Percentiles rank a stretch among this genome's conserved stretches.
Conservation (phyloP, 306 rosid genomes). For the Lablab purpureus region DNA sequence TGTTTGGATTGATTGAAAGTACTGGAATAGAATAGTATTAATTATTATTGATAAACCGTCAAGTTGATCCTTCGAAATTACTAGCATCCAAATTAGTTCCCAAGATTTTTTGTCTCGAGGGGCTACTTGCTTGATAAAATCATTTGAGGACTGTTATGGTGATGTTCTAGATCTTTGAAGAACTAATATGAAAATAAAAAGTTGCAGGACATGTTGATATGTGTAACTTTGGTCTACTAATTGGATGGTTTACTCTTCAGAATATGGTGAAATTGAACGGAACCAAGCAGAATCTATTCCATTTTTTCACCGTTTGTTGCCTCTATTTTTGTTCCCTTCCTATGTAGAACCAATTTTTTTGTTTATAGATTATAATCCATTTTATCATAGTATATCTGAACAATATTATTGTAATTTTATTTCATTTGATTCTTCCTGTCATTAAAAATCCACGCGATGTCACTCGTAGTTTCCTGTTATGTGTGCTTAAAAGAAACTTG, state of each 20-base stretch:
- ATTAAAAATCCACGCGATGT: neutral
- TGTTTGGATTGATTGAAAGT: neutral
- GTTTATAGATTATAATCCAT: neutral
- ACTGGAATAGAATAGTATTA: neutral
- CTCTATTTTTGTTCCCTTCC: neutral
- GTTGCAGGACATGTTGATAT: neutral
- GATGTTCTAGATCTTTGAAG: neutral
- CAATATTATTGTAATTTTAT: neutral
- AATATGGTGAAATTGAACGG: neutral
- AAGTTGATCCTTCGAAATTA: neutral
- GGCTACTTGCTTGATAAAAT: neutral
- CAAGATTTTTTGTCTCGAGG: neutral
- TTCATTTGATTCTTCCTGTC: neutral
- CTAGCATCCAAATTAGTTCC: neutral
- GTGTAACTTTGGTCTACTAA: neutral
- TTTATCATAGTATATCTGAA: neutral
- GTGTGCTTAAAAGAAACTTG: conserved; percentile 1
- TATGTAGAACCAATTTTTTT: neutral
- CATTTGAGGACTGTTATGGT: neutral
- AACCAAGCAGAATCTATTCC: neutral
- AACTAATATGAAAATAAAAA: neutral
- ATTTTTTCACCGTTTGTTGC: neutral
- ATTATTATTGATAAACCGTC: neutral
- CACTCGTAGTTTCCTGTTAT: neutral
- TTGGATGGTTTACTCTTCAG: neutral